Conservation (phyloP, 192 early-diverging fungal genomes). For the Mortierella antarctica region DNA sequence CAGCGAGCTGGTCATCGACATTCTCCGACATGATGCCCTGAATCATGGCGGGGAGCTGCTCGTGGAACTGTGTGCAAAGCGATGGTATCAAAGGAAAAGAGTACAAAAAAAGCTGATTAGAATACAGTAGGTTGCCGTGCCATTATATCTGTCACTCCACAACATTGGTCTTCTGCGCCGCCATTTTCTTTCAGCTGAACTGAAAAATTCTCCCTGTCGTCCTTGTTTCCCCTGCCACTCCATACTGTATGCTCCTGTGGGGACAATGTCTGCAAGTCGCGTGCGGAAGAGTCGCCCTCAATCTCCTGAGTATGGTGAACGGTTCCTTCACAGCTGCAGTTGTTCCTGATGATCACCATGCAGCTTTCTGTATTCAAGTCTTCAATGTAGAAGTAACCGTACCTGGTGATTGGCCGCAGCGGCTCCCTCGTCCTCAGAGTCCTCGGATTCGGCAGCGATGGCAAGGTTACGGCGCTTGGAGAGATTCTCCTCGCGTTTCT, state of each 20-base stretch:
- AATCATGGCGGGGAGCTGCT: constrained; percentile 85
- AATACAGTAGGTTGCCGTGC: background rate
- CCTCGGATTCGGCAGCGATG: constrained; percentile 64
- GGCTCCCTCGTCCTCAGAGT: constrained; percentile 85
- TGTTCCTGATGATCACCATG: background rate
- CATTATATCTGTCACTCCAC: no score
- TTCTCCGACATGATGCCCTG: constrained; percentile 80
- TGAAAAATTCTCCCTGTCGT: no score
- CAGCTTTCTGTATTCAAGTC: background rate
- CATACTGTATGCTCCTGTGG: no score
- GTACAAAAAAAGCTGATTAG: background rate
- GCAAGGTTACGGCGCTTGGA: constrained; percentile 93
- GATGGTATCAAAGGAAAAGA: constrained; percentile 1
- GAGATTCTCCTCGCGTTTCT: constrained; percentile 94
- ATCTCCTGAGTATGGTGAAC: no score
- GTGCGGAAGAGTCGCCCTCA: background rate
- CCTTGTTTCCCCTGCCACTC: no score
- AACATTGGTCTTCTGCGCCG: no score
- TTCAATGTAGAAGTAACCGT: background rate
- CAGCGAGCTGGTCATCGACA: constrained; percentile 80
- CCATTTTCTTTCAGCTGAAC: no score
- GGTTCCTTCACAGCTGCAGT: background rate
- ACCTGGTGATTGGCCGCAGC: constrained; percentile 67
- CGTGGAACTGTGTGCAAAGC: constrained; percentile 66
- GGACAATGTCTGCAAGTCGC: background rate